A percentile compares a stretch with the other conserved stretches of the same genome.
Conservation (phyloP, 2,329 filamentous ascomycete species). For the Arthroderma uncinatum region DNA sequence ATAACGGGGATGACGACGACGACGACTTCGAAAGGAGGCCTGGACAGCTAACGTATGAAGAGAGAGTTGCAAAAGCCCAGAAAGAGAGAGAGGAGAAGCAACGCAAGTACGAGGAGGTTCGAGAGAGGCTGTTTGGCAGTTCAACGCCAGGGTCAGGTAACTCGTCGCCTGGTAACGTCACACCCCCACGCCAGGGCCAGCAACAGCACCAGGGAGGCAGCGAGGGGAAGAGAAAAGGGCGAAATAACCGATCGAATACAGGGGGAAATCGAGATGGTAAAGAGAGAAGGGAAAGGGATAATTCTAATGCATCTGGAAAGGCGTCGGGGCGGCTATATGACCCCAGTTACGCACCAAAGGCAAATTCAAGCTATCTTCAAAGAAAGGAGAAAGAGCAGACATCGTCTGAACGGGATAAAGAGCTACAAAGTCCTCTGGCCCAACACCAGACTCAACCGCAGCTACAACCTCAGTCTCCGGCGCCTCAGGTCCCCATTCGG, state of each 20-base stretch:
- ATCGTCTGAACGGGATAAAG: neutral
- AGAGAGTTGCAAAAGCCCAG: constrained; percentile 66
- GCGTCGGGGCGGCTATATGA: constrained; percentile 52
- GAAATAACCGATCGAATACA: constrained; percentile 18
- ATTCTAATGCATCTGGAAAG: constrained; percentile 39
- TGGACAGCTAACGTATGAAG: constrained; percentile 58
- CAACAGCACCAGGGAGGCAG: constrained; percentile 24
- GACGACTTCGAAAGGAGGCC: constrained; percentile 18
- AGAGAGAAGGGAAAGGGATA: constrained; percentile 36
- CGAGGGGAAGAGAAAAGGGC: constrained; percentile 38
- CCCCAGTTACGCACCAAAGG: constrained; percentile 57
- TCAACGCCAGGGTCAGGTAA: constrained; percentile 29
- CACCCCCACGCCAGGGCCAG: constrained; percentile 43
- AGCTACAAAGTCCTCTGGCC: neutral
- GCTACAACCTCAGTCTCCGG: constrained; percentile 18
- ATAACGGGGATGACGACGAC: neutral
- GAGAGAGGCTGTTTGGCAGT: constrained; percentile 75
- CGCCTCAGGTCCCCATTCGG: constrained; percentile 53
- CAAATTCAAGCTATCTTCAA: constrained; percentile 42
- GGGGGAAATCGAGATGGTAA: constrained; percentile 21
- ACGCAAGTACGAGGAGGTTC: constrained; percentile 74
- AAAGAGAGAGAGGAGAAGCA: constrained; percentile 80
- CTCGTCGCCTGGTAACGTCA: constrained; percentile 52
- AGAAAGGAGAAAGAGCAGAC: constrained; percentile 29
- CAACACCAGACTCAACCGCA: constrained; percentile 7